Base-by-base conservation (phyloP, 441 rosid genomes). In the Breynia disticha region DNA sequence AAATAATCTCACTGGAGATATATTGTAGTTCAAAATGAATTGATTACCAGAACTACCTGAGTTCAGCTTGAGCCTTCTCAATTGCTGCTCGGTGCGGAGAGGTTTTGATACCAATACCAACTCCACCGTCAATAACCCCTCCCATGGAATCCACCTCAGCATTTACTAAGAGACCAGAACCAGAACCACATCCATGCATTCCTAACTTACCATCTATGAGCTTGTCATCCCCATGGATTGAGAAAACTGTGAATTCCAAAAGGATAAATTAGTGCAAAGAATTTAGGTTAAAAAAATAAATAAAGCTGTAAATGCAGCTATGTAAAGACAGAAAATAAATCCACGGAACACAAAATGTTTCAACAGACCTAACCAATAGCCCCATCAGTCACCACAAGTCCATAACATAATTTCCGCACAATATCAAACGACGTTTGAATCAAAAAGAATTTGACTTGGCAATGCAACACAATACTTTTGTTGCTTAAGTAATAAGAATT, bases 101-200 rank as follows among this genome's bases (percentile, higher is more conserved):
- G 79, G 93, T 76, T 79, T 86, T 87, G 70, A 86, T 73, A 60
- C 86, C 93, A 75, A 77, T 72, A 75, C 91, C 96, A 73, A 77
- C 91, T 79, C 97, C 90, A 45, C 95, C 77, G 60, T 95, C 96
- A 58, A 86, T 79, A 80, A 86, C 84, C 80, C 98, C 99, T 67
- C 97, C 98, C 99, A 95, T 95, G 78, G 95, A 95, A 81, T 87
- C 98, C 79, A 82, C 87, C 79, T 90, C 97, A 77, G 99, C 97
- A 90, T 87, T 82, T 81, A 86, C 81, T 72, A 78, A 72, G 72
- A 77, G 66, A 76, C 67, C 74, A 69, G 75, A 70, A 67, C 74
- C 80, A 58, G 81, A 73, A 61, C 82, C 77, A 70, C 79, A 75
- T 78, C 79, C 95, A 82, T 84, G 79, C 93, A 84, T 95, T 77